Percentiles rank a stretch among this genome's conserved stretches.
Conservation (phyloP, 78 protist species). For the Cavenderia fasciculata region DNA sequence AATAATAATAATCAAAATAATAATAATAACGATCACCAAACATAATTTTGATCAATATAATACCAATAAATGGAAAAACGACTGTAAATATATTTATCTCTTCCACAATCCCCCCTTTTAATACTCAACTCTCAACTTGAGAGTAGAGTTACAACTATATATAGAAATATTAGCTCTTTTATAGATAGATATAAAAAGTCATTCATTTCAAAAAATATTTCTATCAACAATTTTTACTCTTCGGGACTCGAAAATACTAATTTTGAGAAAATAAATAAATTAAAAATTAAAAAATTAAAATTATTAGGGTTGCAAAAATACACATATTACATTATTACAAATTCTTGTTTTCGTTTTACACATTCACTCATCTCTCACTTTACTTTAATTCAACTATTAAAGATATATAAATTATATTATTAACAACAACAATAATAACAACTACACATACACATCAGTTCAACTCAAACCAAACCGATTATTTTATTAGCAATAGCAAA, state of each 20-base stretch:
- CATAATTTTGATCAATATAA: neutral
- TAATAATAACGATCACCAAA: neutral
- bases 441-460: neutral
- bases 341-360: too few species aligned
- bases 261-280: too few species aligned
- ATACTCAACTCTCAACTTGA: neutral
- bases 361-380: too few species aligned
- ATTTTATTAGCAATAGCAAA: neutral
- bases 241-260: too few species aligned
- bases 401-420: neutral
- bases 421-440: neutral
- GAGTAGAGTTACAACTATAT: neutral
- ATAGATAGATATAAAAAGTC: too few species aligned
- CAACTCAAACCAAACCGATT: neutral
- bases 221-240: too few species aligned
- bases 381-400: neutral
- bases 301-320: too few species aligned
- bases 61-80: neutral
- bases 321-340: too few species aligned
- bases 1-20: neutral
- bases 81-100: neutral
- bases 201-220: too few species aligned
- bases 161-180: too few species aligned
- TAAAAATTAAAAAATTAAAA: too few species aligned
- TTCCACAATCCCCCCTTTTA: neutral